Conservation (phyloP, 352 stramenopile species). For the Salisapilia sapeloensis region DNA sequence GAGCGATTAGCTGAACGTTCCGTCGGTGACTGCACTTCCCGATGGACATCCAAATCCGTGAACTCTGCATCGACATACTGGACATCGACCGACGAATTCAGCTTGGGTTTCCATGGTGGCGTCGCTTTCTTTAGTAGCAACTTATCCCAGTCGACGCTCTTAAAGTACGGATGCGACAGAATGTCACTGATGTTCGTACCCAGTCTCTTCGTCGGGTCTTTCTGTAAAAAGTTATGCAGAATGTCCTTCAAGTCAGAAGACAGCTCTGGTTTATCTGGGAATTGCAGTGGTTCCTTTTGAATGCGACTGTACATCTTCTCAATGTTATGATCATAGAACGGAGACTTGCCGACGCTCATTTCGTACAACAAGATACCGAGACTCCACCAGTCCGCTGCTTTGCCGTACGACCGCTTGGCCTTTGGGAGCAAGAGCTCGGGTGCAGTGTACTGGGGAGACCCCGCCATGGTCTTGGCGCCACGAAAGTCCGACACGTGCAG, state of each 20-base stretch:
- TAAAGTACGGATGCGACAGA: slow-evolving; percentile 64
- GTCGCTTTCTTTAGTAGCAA: slow-evolving; percentile 72
- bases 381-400: slow-evolving; percentile 82
- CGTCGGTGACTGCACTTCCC: slow-evolving; percentile 68
- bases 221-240: slow-evolving; percentile 69
- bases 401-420: slow-evolving; percentile 75
- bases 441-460: slow-evolving; percentile 76
- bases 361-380: slow-evolving; percentile 85
- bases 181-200: slow-evolving; percentile 80
- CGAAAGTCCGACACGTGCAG: slow-evolving; percentile 83
- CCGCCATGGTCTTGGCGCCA: slow-evolving; percentile 78
- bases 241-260: slow-evolving; percentile 64
- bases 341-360: slow-evolving; percentile 86
- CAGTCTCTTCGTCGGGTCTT: slow-evolving; percentile 74
- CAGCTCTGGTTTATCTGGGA: slow-evolving; percentile 55
- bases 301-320: slow-evolving; percentile 91
- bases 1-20: slow-evolving; percentile 56
- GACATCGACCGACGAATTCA: slow-evolving; percentile 69
- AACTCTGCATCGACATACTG: slow-evolving; percentile 80
- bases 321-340: slow-evolving; percentile 89
- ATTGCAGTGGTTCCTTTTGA: slow-evolving; percentile 68
- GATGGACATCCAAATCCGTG: slow-evolving; percentile 66
- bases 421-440: slow-evolving; percentile 72
- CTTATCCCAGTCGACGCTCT: slow-evolving; percentile 68
- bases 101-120: slow-evolving; percentile 71